Conservation (phyloP, 1,284 basidiomycete species). For the Microbotryomycetes sp. region DNA sequence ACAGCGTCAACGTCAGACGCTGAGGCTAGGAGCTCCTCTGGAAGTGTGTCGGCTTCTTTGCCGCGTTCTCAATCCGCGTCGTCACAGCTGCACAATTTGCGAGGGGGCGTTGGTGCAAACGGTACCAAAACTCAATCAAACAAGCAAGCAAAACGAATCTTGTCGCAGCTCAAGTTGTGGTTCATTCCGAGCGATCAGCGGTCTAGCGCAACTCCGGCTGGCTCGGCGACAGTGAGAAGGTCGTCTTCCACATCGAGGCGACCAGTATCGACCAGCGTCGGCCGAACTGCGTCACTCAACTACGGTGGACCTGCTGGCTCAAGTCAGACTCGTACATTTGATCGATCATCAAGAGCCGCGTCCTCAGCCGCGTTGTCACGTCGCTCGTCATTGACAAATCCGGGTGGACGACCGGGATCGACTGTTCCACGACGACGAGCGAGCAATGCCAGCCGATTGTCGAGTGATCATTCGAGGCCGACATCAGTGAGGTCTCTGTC, state of each 20-base stretch:
- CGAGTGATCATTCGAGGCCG: constrained; percentile 38
- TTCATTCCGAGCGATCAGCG: constrained; percentile 42
- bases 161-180: constrained; percentile 33
- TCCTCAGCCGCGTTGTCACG: constrained; percentile 42
- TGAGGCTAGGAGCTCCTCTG: constrained; percentile 10
- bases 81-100: too few relatives aligned
- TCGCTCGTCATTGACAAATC: constrained; percentile 38
- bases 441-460: constrained; percentile 40
- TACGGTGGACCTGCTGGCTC: constrained; percentile 21
- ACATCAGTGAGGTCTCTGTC: constrained; percentile 35
- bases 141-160: constrained; percentile 1
- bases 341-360: constrained; percentile 44
- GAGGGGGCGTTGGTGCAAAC: constrained; percentile 9
- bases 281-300: constrained; percentile 21
- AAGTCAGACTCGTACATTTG: constrained; percentile 38
- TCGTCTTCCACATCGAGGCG: not conserved
- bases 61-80: too few relatives aligned
- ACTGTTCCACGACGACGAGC: constrained; percentile 30
- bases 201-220: too few relatives aligned
- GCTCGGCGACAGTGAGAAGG: not conserved
- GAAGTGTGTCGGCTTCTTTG: too few relatives aligned
- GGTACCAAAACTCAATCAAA: not conserved
- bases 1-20: too few relatives aligned
- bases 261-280: constrained; percentile 1
- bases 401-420: constrained; percentile 21